Percentiles rank a stretch among this genome's conserved stretches.
Conservation (phyloP, 2,329 filamentous ascomycete species). For the Aureobasidium sp. region DNA sequence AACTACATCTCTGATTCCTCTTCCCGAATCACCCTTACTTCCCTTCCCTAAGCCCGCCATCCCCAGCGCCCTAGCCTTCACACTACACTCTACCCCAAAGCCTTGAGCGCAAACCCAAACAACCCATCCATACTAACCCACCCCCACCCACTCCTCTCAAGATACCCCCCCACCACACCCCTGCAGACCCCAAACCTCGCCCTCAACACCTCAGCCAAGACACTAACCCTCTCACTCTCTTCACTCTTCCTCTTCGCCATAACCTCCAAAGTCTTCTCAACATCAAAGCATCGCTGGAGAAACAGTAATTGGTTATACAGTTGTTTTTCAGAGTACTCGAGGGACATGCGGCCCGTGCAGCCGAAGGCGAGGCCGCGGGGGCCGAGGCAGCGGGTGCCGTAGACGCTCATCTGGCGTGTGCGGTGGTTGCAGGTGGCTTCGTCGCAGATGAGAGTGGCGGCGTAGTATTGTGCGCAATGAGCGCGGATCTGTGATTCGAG, state of each 20-base stretch:
- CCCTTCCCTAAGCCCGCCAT: too few relatives aligned
- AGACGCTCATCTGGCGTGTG: conserved; percentile 88
- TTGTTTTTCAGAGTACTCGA: conserved; percentile 79
- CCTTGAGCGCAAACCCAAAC: conserved; percentile 38
- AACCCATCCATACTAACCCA: conserved; percentile 44
- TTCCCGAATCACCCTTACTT: too few relatives aligned
- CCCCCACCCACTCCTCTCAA: conserved; percentile 33
- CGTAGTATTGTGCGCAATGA: conserved; percentile 79
- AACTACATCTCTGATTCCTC: too few relatives aligned
- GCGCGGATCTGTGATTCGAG: conserved; percentile 76
- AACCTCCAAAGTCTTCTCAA: conserved; percentile 55
- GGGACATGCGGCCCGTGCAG: conserved; percentile 81
- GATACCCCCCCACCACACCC: conserved; percentile 58
- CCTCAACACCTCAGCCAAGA: conserved; percentile 79
- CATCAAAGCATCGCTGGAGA: conserved; percentile 77
- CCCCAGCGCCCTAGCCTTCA: neutral
- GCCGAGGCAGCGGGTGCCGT: conserved; percentile 82
- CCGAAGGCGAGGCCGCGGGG: conserved; percentile 77
- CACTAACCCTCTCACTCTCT: conserved; percentile 52
- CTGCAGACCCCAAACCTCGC: conserved; percentile 69
- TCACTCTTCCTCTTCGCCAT: conserved; percentile 47
- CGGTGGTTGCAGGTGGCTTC: conserved; percentile 79
- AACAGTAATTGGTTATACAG: conserved; percentile 95
- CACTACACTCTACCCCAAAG: too few relatives aligned
- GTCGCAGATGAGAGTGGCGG: conserved; percentile 85